These are phyloP conservation scores for Ogataea hybrid DNA, from an alignment of 1,139 yeast genomes.

Conservation along the genomic window DNA sequence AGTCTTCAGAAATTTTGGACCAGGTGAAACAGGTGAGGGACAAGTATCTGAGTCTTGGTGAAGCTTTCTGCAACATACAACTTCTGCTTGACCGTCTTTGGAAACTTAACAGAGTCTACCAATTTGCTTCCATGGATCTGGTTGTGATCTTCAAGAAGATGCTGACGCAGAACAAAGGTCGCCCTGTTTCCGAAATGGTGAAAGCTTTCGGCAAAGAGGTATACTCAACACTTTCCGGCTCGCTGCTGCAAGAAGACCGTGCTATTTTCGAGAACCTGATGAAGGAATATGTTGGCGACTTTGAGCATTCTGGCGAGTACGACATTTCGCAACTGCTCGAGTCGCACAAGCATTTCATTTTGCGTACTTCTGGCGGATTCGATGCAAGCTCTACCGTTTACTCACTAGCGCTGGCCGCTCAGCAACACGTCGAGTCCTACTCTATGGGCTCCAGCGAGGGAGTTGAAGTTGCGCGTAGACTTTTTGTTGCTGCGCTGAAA, in stretches of 20 bases:
- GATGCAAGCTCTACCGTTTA: conserved; percentile 65
- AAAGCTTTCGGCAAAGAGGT: conserved; percentile 43
- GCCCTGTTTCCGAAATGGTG: conserved; percentile 28
- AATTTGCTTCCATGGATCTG: conserved; percentile 53
- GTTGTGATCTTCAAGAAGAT: conserved; percentile 41
- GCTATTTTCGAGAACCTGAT: conserved; percentile 41
- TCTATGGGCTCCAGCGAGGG: conserved; percentile 83
- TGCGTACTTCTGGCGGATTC: conserved; percentile 60
- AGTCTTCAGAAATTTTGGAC: conserved; percentile 52
- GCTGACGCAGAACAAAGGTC: conserved; percentile 28
- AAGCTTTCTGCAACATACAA: conserved; percentile 51
- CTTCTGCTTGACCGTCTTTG: conserved; percentile 44
- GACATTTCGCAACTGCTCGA: conserved; percentile 10
- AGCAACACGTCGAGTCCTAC: conserved; percentile 40
- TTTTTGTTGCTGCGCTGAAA: conserved; percentile 43
- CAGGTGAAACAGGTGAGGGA: conserved; percentile 49
- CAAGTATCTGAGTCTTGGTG: conserved; percentile 53
- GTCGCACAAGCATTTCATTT: conserved; percentile 34
- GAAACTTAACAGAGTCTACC: conserved; percentile 50
- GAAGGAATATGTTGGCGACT: neutral
- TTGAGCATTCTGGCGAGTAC: conserved; percentile 1
- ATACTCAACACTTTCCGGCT: conserved; percentile 45
- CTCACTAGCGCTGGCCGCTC: conserved; percentile 37
- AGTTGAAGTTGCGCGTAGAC: conserved; percentile 50
- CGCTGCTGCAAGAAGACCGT: conserved; percentile 51